Percentiles rank a stretch among this genome's conserved stretches.
Conservation (phyloP, 495 filamentous ascomycete genomes). For the Tuber borchii region DNA sequence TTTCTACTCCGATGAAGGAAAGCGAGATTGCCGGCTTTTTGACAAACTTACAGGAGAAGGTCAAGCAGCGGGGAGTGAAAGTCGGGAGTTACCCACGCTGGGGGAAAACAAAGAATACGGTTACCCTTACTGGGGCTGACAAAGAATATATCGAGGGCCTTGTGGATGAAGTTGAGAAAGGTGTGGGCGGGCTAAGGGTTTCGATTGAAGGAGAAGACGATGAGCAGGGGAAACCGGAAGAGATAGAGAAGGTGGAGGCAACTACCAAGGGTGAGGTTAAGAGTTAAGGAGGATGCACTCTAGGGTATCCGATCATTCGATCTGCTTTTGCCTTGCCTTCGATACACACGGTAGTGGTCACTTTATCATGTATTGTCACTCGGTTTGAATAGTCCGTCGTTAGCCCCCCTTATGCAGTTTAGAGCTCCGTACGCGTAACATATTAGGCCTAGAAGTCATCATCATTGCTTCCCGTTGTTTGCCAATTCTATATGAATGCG, state of each 20-base stretch:
- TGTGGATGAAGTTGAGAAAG: constrained; percentile 56
- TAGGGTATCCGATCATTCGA: neutral
- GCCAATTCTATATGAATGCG: neutral
- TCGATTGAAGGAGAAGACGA: constrained; percentile 58
- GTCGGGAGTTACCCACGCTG: constrained; percentile 95
- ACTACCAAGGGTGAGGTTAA: neutral
- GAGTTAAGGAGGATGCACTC: neutral
- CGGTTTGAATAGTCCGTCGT: neutral
- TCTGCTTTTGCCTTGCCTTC: neutral
- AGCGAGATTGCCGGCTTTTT: constrained; percentile 76
- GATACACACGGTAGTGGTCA: neutral
- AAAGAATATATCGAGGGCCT: constrained; percentile 57
- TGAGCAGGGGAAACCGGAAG: constrained; percentile 12
- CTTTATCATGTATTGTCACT: neutral
- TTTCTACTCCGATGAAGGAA: constrained; percentile 82
- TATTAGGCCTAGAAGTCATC: neutral
- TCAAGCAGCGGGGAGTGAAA: constrained; percentile 69
- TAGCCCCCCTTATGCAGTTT: neutral
- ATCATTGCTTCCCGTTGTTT: neutral
- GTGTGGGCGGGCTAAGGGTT: constrained; percentile 54
- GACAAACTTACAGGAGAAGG: constrained; percentile 66
- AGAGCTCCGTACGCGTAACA: neutral
- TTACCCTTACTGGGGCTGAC: constrained; percentile 78
- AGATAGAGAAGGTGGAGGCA: neutral
- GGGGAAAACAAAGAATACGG: constrained; percentile 80